phyloP scores from a whole-genome alignment of 345 rosid genomes.

The Geranium rotundifolium region DNA sequence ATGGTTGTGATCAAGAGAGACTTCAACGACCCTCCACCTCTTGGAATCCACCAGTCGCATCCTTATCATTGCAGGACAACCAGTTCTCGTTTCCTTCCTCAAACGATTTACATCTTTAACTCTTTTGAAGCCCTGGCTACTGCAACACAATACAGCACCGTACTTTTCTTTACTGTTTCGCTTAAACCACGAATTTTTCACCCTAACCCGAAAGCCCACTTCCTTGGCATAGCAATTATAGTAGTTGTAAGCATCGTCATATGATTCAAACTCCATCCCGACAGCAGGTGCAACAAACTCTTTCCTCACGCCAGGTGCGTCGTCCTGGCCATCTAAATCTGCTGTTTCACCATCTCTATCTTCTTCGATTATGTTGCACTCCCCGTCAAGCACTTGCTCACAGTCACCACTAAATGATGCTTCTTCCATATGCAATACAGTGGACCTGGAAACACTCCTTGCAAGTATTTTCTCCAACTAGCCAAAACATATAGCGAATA shows the following conservation, averaged over 20 bases:
- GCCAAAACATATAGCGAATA: not conserved
- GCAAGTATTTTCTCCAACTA: not conserved
- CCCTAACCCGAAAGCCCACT: slow-evolving; percentile 64
- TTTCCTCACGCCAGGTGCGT: slow-evolving; percentile 26
- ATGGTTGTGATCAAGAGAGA: slow-evolving; percentile 69
- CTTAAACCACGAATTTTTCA: slow-evolving; percentile 78
- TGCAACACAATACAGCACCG: slow-evolving; percentile 89
- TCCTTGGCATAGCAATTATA: slow-evolving; percentile 68
- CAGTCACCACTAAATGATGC: slow-evolving; percentile 11
- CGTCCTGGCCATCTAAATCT: slow-evolving; percentile 23
- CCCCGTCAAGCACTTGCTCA: slow-evolving; percentile 29
- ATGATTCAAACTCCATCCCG: slow-evolving; percentile 78
- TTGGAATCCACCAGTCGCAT: slow-evolving; percentile 54
- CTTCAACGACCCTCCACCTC: slow-evolving; percentile 78
- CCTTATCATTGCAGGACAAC: slow-evolving; percentile 79
- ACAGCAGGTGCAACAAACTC: slow-evolving; percentile 60
- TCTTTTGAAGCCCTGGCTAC: slow-evolving; percentile 80
- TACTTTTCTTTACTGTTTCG: slow-evolving; percentile 90
- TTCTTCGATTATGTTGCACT: slow-evolving; percentile 5
- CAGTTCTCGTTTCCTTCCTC: slow-evolving; percentile 78
- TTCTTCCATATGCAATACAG: slow-evolving; percentile 25
- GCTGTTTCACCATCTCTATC: slow-evolving; percentile 15
- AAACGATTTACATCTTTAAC: slow-evolving; percentile 57
- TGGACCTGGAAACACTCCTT: not conserved
- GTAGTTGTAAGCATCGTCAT: slow-evolving; percentile 73